Percentiles rank a stretch among this genome's conserved stretches.
phyloP scores from a whole-genome alignment of 768 basidiomycete genomes.

The Xerocomellus amylosporus region DNA sequence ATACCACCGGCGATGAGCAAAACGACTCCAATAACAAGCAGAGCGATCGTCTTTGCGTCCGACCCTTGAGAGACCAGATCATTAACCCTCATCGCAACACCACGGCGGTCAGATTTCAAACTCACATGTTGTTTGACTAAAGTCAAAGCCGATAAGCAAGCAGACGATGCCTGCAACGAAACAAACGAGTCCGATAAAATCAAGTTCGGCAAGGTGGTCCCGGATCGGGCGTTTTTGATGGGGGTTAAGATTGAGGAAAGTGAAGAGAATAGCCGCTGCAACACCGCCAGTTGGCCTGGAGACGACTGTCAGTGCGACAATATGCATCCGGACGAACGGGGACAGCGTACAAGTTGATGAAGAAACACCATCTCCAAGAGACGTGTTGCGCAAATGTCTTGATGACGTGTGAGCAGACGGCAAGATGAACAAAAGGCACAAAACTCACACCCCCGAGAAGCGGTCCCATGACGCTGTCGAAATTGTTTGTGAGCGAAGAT shows the following conservation, averaged over 20 bases:
- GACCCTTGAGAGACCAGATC: slow-evolving; percentile 44
- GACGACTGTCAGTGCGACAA: background rate
- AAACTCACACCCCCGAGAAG: slow-evolving; percentile 73
- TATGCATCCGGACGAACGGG: background rate
- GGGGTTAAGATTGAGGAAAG: slow-evolving; percentile 77
- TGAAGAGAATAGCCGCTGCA: slow-evolving; percentile 58
- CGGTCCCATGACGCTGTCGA: slow-evolving; percentile 66
- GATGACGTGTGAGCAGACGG: slow-evolving; percentile 1
- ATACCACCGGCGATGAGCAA: slow-evolving; percentile 50
- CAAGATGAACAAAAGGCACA: background rate
- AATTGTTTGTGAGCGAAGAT: background rate
- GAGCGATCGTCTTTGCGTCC: slow-evolving; percentile 54
- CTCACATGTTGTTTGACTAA: slow-evolving; percentile 64
- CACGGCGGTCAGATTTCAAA: background rate
- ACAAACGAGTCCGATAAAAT: slow-evolving; percentile 64
- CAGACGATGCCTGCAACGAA: slow-evolving; percentile 64
- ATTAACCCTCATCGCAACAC: background rate
- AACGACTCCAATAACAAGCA: slow-evolving; percentile 54
- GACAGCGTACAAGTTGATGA: slow-evolving; percentile 61
- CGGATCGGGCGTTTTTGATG: slow-evolving; percentile 55
- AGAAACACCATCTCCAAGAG: slow-evolving; percentile 85
- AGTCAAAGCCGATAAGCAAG: slow-evolving; percentile 70
- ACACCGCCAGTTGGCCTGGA: slow-evolving; percentile 69
- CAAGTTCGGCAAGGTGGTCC: slow-evolving; percentile 63
- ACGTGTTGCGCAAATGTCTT: slow-evolving; percentile 68